These are phyloP conservation scores for Pyricularia pennisetigena DNA, from an alignment of 2,329 filamentous ascomycete species.

Conservation along the genomic window DNA sequence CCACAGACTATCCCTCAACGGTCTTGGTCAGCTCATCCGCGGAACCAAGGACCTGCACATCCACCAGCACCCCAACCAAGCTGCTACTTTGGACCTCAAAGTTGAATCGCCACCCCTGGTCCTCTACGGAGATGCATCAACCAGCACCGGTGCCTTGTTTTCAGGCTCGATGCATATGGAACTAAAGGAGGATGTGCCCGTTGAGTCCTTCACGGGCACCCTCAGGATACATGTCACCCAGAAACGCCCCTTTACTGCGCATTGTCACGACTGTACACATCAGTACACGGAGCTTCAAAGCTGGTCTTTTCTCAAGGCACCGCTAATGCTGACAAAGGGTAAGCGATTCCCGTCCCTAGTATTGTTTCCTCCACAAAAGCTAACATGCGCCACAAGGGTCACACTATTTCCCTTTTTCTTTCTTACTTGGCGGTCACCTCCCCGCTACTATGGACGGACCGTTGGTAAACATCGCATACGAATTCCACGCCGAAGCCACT, in stretches of 20 bases:
- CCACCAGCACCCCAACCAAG: conserved; percentile 19
- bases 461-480: conserved; percentile 67
- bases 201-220: conserved; percentile 64
- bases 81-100: conserved; percentile 39
- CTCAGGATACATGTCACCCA: conserved; percentile 63
- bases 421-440: conserved; percentile 75
- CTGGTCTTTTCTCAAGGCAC: conserved; percentile 65
- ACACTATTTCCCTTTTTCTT: conserved; percentile 83
- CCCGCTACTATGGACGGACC: conserved; percentile 71
- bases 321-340: conserved; percentile 40
- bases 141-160: conserved; percentile 75
- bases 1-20: conserved; percentile 28
- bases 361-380: neutral
- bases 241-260: conserved; percentile 70
- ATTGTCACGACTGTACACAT: conserved; percentile 68
- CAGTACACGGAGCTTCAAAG: conserved; percentile 65
- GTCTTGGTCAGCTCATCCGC: conserved; percentile 28
- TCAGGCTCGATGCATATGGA: conserved; percentile 72
- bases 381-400: conserved; percentile 31
- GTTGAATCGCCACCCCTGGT: conserved; percentile 85
- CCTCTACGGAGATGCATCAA: conserved; percentile 65
- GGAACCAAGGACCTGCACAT: conserved; percentile 29
- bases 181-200: conserved; percentile 58
- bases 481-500: conserved; percentile 58
- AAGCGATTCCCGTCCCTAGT: conserved; percentile 12